Base-by-base conservation (phyloP, 2,329 filamentous ascomycete genomes). In the Aspergillus transmontanensis region DNA sequence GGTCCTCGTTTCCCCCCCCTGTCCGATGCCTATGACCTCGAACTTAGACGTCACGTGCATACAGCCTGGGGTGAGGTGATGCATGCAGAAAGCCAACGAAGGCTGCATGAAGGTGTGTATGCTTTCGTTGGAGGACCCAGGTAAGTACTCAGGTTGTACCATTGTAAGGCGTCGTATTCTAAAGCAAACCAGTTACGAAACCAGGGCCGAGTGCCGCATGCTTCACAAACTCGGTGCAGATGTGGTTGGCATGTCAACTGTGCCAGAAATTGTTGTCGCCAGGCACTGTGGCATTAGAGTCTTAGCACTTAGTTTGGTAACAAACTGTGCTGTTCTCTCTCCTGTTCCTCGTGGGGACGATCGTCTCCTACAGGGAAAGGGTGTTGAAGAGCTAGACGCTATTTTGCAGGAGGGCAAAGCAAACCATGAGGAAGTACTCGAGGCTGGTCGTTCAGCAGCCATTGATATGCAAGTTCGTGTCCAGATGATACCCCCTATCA, bases 181-280 rank as follows among this genome's bases (percentile, higher is more conserved):
- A 19, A 62, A 55, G 23, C 6, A 28, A 54, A 26, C 45, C 59
- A 86, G 83, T 56, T 90, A 89, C 71, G 88, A 90, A 72, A 90
- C 87, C 2, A 80, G 88, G 64, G 87, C 87, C 1, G 87, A 90
- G 72, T 89, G 87, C 71, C 83, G 87, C 21, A 84, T 89, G 83
- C 79, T 90, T 63, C 81, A 81, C 45, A 79, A 79, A 55, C 75
- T 89, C 7, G 87, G 88, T 7, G 87, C 87, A n/a, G 88, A 90
- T 71, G 79, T 90, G n/a, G 88, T 90, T 2, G 88, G 88, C 16
- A 90, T 90, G 88, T 89, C 86, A 36, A 90, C 88, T 0, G 87
- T 90, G 32, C 88, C 88, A 9, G 88, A 90, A 71, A 88, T 90
- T 58, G 84, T 90, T 57, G 86, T 88, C 19, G 88, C 88, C 36